Base-by-base conservation (phyloP, 768 basidiomycete species). In the Naganishia friedmannii region DNA sequence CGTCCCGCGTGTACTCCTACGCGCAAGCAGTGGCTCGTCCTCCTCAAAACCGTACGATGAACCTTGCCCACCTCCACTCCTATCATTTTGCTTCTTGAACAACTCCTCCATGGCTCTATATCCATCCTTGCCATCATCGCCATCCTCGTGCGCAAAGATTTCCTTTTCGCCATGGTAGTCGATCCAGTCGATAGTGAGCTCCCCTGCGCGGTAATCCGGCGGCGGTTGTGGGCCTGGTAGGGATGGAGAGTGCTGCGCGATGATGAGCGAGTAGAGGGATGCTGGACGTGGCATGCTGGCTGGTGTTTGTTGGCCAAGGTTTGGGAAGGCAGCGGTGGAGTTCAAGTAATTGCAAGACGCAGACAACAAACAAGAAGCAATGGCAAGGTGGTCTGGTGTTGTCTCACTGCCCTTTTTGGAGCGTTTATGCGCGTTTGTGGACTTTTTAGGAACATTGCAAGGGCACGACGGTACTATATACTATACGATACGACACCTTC, bases 151-250 rank as follows among this genome's bases (percentile, higher is more conserved):
- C 37, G 21, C 42, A 17, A 42, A 32, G 23, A 70, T 51, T 21
- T 71, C 56, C 39, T 65, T 60, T 26, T 65, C 60, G 0, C 32
- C 29, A 57, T 67, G 51, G 28, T 60, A 72, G 39, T 72, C 71
- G 28, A 72, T 60, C 71, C 71, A 72, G n/a, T 72, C 71, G 3
- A 72, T 72, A 19, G 32, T 34, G 4, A 72, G 37, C 8, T 65
- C 45, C 10, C 71, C 71, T 10, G 26, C 15, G 10, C 71, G 31
- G 23, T 60, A 68, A 28, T 72, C 71, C 15, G 29, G 23, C 0
- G 26, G 15, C 21, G n/a, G 29, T 2, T 26, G 48, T 51, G 48
- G 48, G 8, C 26, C 28, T 31, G 19, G 19, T 1, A n/a, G 26
- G 9, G 55, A 26, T 7, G 60, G 46, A 46, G 70, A 37, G 31